Evolutionary conservation across 139 green algal species (phyloP), one percentile per base, ranked within the genome.

Genomic region (Yamagishiella unicocca): DNA sequence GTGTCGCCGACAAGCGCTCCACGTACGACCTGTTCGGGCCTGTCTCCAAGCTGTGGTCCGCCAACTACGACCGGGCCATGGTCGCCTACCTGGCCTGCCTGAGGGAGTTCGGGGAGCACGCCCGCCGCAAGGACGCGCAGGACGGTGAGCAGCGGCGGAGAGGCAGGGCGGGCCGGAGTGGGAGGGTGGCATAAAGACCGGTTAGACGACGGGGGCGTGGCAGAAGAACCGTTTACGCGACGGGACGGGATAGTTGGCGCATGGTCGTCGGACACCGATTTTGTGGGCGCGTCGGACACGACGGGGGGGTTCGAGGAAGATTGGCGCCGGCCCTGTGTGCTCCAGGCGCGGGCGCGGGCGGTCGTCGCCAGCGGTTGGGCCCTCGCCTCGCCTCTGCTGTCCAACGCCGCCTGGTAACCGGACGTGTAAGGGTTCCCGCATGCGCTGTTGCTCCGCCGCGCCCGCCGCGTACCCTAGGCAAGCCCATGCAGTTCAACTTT

Each of bases 21-120:
- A 92, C 92, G 31, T 95, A 97, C 79, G 96, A 99, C 84, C 90
- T 99, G 85, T 98, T 95, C 90, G 97, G 97, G 1, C 97, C 97
- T 24, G 96, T 98, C 25, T 95, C 89, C 88, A 95, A 97, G 74
- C 87, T 99, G 27, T 96, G 95, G 84, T 95, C 90, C 73, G 68
- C 87, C 24, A 92, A 90, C n/a, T 99, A 97, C 87, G 97, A 99
- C 91, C 84, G 93, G 38, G 97, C 95, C 35, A 96, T 97, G 92
- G 89, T 94, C 33, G 88, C 90, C 66, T 98, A 94, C 90, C 90
- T 98, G 29, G 81, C 91, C 19, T 98, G 96, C 91, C 70, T 99
- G 5, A 91, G 93, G 68, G 96, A 99, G 91, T 98, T 99, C 92
- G 94, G 92, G 6, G 93, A 96, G 74, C 96, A 95, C 89, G 94